Evolutionary conservation across 352 stramenopile species (phyloP).

Genomic region (Globisporangium barbulae): DNA sequence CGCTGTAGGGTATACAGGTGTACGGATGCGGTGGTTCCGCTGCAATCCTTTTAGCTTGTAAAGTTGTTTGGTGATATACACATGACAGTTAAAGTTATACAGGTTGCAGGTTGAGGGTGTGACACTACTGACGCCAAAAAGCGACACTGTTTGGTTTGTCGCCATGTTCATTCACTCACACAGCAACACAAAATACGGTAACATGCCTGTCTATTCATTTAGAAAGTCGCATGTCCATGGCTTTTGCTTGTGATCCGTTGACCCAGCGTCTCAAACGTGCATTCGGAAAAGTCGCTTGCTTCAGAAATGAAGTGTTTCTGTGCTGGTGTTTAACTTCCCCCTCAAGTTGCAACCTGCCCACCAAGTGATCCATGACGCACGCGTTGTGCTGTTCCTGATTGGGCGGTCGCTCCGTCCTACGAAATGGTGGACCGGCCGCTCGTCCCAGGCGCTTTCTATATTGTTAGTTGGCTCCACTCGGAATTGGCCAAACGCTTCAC

Average conservation of each 20-base stretch:
- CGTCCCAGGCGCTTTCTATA: neutral
- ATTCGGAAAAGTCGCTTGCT: neutral
- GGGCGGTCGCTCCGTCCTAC: neutral
- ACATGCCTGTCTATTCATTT: neutral
- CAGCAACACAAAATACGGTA: neutral
- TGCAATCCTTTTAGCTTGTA: too few species aligned
- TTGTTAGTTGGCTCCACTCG: too few species aligned
- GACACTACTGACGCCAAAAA: neutral
- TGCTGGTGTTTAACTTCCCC: neutral
- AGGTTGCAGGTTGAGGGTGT: conserved; percentile 4
- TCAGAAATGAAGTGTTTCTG: conserved; percentile 2
- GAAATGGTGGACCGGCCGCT: neutral
- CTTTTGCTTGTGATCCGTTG: too few species aligned
- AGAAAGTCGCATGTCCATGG: too few species aligned
- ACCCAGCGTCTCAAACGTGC: too few species aligned
- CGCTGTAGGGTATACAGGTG: too few species aligned
- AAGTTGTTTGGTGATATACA: neutral
- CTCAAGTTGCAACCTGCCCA: conserved; percentile 5
- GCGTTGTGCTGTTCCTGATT: neutral
- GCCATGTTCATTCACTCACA: neutral
- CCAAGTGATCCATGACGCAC: conserved; percentile 4
- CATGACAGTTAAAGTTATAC: neutral
- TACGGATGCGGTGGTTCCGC: too few species aligned
- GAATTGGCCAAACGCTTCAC: neutral
- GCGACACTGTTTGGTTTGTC: neutral